Evolutionary conservation across 2,329 filamentous ascomycete genomes (phyloP).

Genomic region (Penicillium sp.): DNA sequence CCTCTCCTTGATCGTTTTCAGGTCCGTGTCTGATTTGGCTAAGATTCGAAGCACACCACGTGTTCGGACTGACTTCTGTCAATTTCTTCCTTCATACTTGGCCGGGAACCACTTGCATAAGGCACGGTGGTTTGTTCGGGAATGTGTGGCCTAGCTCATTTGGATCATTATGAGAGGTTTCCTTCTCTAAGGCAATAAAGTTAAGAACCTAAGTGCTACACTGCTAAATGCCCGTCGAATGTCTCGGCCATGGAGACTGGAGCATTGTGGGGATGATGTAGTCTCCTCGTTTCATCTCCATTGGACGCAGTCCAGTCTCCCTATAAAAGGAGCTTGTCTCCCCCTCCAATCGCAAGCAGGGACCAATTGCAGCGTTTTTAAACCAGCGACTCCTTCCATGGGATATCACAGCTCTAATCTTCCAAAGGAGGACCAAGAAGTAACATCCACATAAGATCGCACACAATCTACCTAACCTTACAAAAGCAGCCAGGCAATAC

Average conservation of each 20-base stretch:
- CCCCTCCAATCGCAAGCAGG: not conserved
- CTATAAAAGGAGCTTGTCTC: constrained; percentile 1
- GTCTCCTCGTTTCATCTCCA: constrained; percentile 2
- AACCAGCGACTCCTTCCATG: not conserved
- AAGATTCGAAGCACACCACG: no score
- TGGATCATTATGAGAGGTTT: no score
- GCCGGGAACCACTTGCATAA: no score
- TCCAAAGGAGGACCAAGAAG: not conserved
- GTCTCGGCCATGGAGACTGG: not conserved
- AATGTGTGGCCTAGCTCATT: no score
- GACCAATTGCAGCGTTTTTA: no score
- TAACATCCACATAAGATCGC: not conserved
- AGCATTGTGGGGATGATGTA: constrained; percentile 14
- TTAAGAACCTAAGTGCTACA: not conserved
- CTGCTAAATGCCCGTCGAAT: not conserved
- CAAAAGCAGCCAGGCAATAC: no score
- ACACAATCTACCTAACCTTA: not conserved
- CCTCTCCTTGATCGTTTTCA: no score
- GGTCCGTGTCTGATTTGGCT: no score
- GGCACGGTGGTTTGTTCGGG: no score
- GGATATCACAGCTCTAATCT: no score
- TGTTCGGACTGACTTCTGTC: no score
- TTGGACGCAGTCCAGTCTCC: not conserved
- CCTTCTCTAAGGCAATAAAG: not conserved
- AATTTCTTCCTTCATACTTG: no score